Evolutionary conservation across 805 yeast genomes (phyloP), one percentile per base, ranked within the genome.

Genomic region (Candida pseudoglaebosa): DNA sequence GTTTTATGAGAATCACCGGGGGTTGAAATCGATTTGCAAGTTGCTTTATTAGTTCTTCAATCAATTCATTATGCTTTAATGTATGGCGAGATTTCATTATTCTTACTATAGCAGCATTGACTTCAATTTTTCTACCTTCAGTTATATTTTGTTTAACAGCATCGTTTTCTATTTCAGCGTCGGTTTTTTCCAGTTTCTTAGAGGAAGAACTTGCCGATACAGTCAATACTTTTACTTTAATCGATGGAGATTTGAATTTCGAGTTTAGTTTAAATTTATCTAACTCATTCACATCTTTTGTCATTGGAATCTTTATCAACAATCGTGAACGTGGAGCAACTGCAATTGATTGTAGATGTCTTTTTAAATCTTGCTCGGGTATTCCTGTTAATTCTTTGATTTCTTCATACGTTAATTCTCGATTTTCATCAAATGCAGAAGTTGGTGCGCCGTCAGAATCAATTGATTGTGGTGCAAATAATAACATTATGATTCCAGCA

Each of bases 81-180:
- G 70, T 60, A 48, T 79, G 82, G 24, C 89, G 66, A 1, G 86
- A 73, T 61, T 89, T 89, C 91, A 89, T 81, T n/a, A 82, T 78
- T 37, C 96, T 71, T 4, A 89, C 95, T 40, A 89, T 75, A 0
- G 95, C 93, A 1, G 96, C 95, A 54, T 86, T 93, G 2, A 84
- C 67, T 51, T 82, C 85, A 39, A 72, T 70, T 42, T 77, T 71
- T 41, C 95, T 70, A 4, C 87, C 78, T 47, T 76, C 82, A 28
- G 73, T 71, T 21, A 87, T 67, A 26, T 68, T 62, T n/a, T 71
- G 71, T 55, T 80, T 62, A 0, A 85, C 82, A 38, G 71, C 71
- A 13, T 63, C 61, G 8, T 73, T 59, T 47, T 80, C 85, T 12
- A 65, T 61, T 26, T 77, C 83, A 33, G 70, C 71, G 44, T 77